Percentiles rank a stretch among this genome's conserved stretches.
Evolutionary conservation across 768 basidiomycete species (phyloP).

Genomic region (Amylocystis lapponica): DNA sequence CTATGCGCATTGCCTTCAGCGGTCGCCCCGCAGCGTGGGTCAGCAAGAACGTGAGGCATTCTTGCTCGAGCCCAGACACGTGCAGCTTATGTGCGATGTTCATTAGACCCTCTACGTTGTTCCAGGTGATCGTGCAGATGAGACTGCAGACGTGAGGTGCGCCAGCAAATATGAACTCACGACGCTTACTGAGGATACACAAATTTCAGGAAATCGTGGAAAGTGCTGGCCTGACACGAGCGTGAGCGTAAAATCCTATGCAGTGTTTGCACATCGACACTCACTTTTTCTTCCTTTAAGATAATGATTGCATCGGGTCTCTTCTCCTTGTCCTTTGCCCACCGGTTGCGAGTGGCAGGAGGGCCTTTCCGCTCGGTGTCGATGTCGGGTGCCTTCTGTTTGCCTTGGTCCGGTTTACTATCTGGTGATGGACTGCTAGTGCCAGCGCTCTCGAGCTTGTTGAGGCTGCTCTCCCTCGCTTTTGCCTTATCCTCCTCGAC

Average conservation of each 20-base stretch:
- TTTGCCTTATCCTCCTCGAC: constrained; percentile 22
- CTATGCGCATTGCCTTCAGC: constrained; percentile 89
- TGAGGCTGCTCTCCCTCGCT: constrained; percentile 49
- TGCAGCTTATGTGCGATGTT: constrained; percentile 88
- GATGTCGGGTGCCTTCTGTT: constrained; percentile 13
- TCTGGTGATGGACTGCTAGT: constrained; percentile 5
- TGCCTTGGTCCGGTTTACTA: constrained; percentile 10
- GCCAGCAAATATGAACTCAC: neutral
- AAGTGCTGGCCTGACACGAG: constrained; percentile 58
- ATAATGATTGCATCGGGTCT: constrained; percentile 81
- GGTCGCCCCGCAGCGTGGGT: constrained; percentile 91
- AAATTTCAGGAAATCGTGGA: constrained; percentile 92
- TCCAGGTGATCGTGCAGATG: constrained; percentile 92
- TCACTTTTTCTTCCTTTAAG: constrained; percentile 81
- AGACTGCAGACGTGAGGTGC: constrained; percentile 38
- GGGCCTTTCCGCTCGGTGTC: constrained; percentile 4
- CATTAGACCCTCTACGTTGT: constrained; percentile 88
- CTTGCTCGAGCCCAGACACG: constrained; percentile 71
- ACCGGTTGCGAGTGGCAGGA: constrained; percentile 6
- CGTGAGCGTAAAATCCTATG: too few relatives aligned
- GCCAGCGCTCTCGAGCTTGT: constrained; percentile 46
- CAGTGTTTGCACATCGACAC: constrained; percentile 21
- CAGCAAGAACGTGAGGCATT: constrained; percentile 83
- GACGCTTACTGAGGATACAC: constrained; percentile 78
- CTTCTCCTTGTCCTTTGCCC: constrained; percentile 9